phyloP scores from a whole-genome alignment of 2,329 filamentous ascomycete genomes.

The Cephalotrichum gorgonifer region DNA sequence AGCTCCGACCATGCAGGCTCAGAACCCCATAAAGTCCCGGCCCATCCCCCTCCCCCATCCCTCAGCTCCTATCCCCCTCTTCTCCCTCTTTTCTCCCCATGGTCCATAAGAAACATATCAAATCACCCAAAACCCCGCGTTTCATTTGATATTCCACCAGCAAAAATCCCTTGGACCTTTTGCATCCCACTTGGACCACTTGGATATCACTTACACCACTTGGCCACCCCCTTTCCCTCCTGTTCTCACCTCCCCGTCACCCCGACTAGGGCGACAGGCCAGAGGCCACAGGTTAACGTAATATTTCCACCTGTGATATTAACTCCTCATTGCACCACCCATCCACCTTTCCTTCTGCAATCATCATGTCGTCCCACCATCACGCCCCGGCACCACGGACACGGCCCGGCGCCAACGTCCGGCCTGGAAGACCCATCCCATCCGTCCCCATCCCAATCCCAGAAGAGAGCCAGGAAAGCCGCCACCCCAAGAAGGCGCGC shows the following conservation, averaged over 20 bases:
- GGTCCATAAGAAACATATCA: not conserved
- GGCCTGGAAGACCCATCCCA: not conserved
- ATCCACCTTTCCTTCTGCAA: not conserved
- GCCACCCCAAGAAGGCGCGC: not conserved
- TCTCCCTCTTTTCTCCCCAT: not conserved
- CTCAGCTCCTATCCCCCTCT: not conserved
- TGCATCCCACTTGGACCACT: not conserved
- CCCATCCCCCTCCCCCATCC: not conserved
- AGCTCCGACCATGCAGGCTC: not conserved
- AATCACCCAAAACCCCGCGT: not conserved
- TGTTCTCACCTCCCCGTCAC: not conserved
- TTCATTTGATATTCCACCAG: not conserved
- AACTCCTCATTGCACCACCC: not conserved
- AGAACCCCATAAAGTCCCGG: not conserved
- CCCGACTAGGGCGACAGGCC: not conserved
- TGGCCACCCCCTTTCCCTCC: not conserved
- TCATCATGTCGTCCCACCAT: not conserved
- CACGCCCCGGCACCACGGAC: not conserved
- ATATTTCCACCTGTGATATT: not conserved
- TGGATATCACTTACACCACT: not conserved
- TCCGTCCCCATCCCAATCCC: not conserved
- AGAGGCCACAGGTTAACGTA: not conserved
- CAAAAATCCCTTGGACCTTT: not conserved
- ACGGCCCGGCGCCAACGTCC: not conserved
- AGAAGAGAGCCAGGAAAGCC: not conserved